Evolutionary conservation across 768 basidiomycete species (phyloP), one percentile per base, ranked within the genome.

Genomic region (Trametes cingulata): DNA sequence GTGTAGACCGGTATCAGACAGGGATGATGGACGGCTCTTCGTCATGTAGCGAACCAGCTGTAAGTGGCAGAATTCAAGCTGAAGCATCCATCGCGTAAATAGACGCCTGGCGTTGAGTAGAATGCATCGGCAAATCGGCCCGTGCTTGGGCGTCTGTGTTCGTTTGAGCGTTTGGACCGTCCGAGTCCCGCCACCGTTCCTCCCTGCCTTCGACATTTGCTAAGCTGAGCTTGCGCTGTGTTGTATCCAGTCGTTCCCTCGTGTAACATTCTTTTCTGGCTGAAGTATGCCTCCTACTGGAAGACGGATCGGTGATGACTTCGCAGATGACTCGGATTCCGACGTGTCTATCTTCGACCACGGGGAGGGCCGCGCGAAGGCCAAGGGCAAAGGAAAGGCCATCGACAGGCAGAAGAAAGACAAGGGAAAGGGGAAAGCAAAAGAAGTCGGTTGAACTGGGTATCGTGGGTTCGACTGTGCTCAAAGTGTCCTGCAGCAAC

Each of bases 311-410:
- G 64, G 60, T 4, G 78, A 65, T 62, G 62, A 68, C 46, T 58
- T 60, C 36, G 81, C 81, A 29, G 77, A 81, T 46, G 86, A 87
- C 68, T 88, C 85, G 1, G 90, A 88, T 70, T 90, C 88, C 3
- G 89, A 90, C 64, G 84, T 86, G 24, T 87, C 85, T 37, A 72
- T 88, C 42, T 43, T 53, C 19, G 56, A 58, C 41, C 39, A 49
- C 22, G 77, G 80, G 13, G 83, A 82, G 43, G 82, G 35, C 13
- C 62, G 59, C 4, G 39, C 51, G 10, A 69, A 68, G 40, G 65
- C 39, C 9, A 83, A 82, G 66, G 76, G 75, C 13, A 85, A 84
- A 67, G 81, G 79, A 14, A 88, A 87, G 69, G 76, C 77, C 6
- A 67, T 71, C 1, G 83, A 82, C 65, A 81, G 80, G 62, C 76